Evolutionary conservation across 73 alveolate species (phyloP).

Genomic region (Tetrahymena elliotti): DNA sequence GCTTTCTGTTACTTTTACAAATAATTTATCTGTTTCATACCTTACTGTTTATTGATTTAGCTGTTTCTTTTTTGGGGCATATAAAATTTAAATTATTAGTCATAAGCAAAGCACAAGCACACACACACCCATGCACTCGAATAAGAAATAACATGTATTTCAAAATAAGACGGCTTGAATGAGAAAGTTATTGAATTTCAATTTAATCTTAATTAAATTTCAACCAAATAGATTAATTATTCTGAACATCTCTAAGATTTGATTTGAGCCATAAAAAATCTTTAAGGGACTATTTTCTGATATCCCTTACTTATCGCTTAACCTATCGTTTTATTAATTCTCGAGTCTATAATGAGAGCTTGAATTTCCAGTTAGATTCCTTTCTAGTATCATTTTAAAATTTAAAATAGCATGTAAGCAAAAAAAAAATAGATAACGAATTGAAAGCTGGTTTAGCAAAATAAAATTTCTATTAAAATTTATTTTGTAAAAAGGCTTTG

Average conservation of each 20-base stretch:
- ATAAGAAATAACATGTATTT: not conserved
- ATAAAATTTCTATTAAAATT: too few species aligned
- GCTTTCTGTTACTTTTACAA: too few species aligned
- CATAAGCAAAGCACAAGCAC: not conserved
- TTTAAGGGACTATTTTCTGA: not conserved
- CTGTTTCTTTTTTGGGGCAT: not conserved
- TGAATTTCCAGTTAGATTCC: not conserved
- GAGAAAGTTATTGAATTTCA: not conserved
- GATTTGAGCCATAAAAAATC: not conserved
- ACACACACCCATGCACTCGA: too few species aligned
- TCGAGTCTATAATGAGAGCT: not conserved
- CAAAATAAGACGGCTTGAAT: not conserved
- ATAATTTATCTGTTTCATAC: too few species aligned
- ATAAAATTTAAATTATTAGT: not conserved
- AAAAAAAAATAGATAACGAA: not conserved
- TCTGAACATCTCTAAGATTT: not conserved
- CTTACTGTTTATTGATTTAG: too few species aligned
- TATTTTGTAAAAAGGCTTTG: not conserved
- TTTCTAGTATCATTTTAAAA: not conserved
- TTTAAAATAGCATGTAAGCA: not conserved
- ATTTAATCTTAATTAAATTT: not conserved
- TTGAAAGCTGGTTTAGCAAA: not conserved
- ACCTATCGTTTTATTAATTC: not conserved
- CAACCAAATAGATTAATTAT: not conserved
- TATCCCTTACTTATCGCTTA: not conserved